Percentiles rank a stretch among this genome's conserved stretches.
Evolutionary conservation across 305 asterid species (phyloP).

Genomic region (Ajuga reptans): DNA sequence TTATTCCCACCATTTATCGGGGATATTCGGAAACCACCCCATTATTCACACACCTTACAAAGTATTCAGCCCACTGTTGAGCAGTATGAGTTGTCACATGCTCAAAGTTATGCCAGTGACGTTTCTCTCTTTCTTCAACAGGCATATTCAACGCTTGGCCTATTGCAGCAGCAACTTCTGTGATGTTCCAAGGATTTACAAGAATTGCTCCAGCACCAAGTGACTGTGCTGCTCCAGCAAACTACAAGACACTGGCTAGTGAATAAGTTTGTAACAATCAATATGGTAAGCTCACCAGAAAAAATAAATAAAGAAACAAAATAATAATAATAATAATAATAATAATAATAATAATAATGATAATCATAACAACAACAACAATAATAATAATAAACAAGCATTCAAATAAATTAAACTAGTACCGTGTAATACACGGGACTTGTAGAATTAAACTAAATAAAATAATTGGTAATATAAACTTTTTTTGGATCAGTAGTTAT

Average conservation of each 20-base stretch:
- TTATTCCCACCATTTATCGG: slow-evolving; percentile 12
- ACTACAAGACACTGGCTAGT: slow-evolving; percentile 35
- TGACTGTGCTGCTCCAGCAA: slow-evolving; percentile 98
- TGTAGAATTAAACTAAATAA: too few relatives aligned
- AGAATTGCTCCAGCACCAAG: slow-evolving; percentile 97
- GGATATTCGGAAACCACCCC: slow-evolving; percentile 3
- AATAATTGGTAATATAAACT: too few relatives aligned
- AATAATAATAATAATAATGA: too few relatives aligned
- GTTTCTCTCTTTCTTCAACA: slow-evolving; percentile 75
- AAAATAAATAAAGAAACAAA: neutral
- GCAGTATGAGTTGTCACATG: slow-evolving; percentile 91
- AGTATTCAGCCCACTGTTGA: slow-evolving; percentile 92
- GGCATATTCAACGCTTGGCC: slow-evolving; percentile 69
- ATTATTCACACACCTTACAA: slow-evolving; percentile 60
- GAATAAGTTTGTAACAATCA: neutral
- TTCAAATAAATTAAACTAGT: too few relatives aligned
- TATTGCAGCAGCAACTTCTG: slow-evolving; percentile 83
- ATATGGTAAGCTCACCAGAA: neutral
- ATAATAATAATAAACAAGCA: too few relatives aligned
- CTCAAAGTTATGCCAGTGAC: slow-evolving; percentile 61
- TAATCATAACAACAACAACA: too few relatives aligned
- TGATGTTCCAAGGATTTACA: slow-evolving; percentile 89
- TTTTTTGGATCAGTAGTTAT: too few relatives aligned
- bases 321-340: too few relatives aligned
- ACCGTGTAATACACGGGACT: too few relatives aligned